Base-by-base conservation (phyloP, 2,329 filamentous ascomycete species). In the Aureobasidium sp. region DNA sequence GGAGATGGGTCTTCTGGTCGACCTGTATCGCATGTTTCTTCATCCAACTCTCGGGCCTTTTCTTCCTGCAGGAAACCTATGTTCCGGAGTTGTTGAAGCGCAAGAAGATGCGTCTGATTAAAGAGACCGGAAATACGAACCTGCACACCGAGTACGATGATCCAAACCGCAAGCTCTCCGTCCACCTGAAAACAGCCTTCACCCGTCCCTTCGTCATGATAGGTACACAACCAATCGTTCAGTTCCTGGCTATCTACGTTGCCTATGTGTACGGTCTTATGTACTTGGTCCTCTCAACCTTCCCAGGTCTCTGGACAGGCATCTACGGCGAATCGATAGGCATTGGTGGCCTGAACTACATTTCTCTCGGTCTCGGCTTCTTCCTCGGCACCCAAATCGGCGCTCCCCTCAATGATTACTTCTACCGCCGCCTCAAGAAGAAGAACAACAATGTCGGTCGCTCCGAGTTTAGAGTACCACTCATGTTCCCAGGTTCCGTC, bases 1-100 rank as follows among this genome's bases (percentile, higher is more conserved):
- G 88, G 88, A 80, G 87, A 42, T 91, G 88, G 88, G 82, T 84
- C 8, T 91, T 90, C 74, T 89, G 82, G 74, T 78, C 83, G 0
- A 87, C 85, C 0, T 83, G 84, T 1, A 86, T 90, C 62, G 77
- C 77, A 27, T 83, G 85, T 62, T 86, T 78, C 1, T 63, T 83
- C 14, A 81, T 90, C 56, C 85, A 89, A 69, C 63, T 80, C 12
- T 74, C 81, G 8, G 87, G 87, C 5, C 71, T 89, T 53, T 81
- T 86, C 70, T 80, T 86, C 65, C 77, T 85, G 1, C 79, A 79
- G 61, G 87, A 89, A 69, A 88, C 86, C 2, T 89, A 88, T 71
- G 82, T 79, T 0, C 85, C 86, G 0, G 82, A 82, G 19, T 78
- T 91, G 5, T 79, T 90, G 2, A 72, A 77, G 31, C 74, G 78